These are phyloP conservation scores for Talaromyces borbonicus DNA, from an alignment of 495 filamentous ascomycete species.

Conservation along the genomic window DNA sequence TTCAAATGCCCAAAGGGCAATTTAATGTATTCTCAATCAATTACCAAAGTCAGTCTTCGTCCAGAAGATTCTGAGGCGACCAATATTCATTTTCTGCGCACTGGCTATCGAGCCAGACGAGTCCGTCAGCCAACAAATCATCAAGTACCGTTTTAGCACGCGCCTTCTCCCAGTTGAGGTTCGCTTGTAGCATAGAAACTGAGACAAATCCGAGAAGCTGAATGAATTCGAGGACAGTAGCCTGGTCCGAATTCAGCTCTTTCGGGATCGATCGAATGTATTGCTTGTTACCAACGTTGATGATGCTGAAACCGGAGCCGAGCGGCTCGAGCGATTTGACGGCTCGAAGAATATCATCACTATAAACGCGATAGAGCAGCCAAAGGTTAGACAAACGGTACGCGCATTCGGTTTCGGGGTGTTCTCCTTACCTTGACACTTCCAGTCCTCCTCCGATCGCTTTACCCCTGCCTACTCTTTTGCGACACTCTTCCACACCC, in stretches of 20 bases:
- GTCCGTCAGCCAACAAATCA: slow-evolving; percentile 78
- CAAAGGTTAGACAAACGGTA: not conserved
- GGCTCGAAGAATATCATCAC: slow-evolving; percentile 85
- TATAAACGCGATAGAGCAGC: slow-evolving; percentile 17
- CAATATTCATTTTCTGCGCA: slow-evolving; percentile 87
- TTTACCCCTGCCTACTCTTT: slow-evolving; percentile 57
- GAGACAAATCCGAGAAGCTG: slow-evolving; percentile 81
- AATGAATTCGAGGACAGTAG: slow-evolving; percentile 80
- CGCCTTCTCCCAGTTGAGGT: slow-evolving; percentile 76
- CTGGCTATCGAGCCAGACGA: slow-evolving; percentile 93
- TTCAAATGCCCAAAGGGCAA: no score
- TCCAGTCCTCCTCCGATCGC: slow-evolving; percentile 66
- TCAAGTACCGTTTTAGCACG: slow-evolving; percentile 82
- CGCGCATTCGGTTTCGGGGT: slow-evolving; percentile 7
- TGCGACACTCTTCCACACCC: slow-evolving; percentile 69
- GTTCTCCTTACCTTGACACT: slow-evolving; percentile 64
- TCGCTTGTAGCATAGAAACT: slow-evolving; percentile 84
- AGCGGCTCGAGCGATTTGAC: slow-evolving; percentile 82
- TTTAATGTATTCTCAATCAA: no score
- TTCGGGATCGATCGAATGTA: slow-evolving; percentile 93
- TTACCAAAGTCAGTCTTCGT: slow-evolving; percentile 34
- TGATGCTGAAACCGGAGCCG: slow-evolving; percentile 74
- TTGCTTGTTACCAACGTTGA: slow-evolving; percentile 68
- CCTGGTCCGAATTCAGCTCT: slow-evolving; percentile 92
- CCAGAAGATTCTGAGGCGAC: slow-evolving; percentile 55